These are phyloP conservation scores for Huiozyma naganishii DNA, from an alignment of 805 yeast species.

Conservation along the genomic window DNA sequence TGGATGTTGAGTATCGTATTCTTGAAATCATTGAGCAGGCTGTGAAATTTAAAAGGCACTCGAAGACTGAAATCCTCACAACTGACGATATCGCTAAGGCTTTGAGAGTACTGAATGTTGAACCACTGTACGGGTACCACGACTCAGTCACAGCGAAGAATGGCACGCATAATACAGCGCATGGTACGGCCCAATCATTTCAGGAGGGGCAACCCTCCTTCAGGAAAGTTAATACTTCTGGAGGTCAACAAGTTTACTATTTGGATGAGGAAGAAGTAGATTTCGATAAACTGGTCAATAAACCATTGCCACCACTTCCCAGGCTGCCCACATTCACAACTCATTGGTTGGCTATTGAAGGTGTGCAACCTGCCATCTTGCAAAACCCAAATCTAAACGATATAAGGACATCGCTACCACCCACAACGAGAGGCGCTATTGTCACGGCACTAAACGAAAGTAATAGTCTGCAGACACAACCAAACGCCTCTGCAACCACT, in stretches of 20 bases:
- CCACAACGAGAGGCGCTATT: slow-evolving; percentile 75
- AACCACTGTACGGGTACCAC: slow-evolving; percentile 87
- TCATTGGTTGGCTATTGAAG: slow-evolving; percentile 96
- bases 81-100: slow-evolving; percentile 79
- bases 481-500: slow-evolving; percentile 3
- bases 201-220: slow-evolving; percentile 54
- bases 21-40: slow-evolving; percentile 95
- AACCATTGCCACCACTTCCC: slow-evolving; percentile 92
- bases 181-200: neutral
- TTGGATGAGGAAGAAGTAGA: slow-evolving; percentile 89
- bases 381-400: slow-evolving; percentile 83
- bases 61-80: slow-evolving; percentile 70
- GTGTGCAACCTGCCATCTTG: slow-evolving; percentile 95
- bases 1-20: slow-evolving; percentile 98
- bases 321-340: slow-evolving; percentile 87
- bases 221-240: slow-evolving; percentile 78
- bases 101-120: slow-evolving; percentile 75
- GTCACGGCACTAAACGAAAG: slow-evolving; percentile 45
- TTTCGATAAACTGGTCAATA: slow-evolving; percentile 84
- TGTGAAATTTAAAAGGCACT: slow-evolving; percentile 88
- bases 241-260: slow-evolving; percentile 89
- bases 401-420: slow-evolving; percentile 57
- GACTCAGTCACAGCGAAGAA: slow-evolving; percentile 4
- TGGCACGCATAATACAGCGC: neutral
- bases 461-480: slow-evolving; percentile 29